Evolutionary conservation across 1,139 yeast species (phyloP), one percentile per base, ranked within the genome.

Genomic region (Hansenula lynferdii): DNA sequence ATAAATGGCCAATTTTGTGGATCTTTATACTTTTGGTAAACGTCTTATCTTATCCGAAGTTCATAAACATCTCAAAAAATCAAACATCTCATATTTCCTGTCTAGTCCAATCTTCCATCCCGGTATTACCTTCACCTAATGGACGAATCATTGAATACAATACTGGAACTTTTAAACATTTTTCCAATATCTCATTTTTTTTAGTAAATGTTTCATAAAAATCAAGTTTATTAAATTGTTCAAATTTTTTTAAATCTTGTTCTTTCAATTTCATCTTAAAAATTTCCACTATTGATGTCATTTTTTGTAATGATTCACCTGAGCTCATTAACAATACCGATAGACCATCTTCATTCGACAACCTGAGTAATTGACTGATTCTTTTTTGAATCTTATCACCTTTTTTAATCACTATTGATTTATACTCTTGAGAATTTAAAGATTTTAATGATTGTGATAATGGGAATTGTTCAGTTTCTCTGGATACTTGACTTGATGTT

Each of bases 221-320:
- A 35, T 49, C 54, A 10, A 52, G 33, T 31, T 42, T 48, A 36
- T 52, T 52, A 20, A 34, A 49, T 38, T 52, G 55, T 31, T 45
- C 45, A 28, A 33, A 44, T 24, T 37, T 51, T 51, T n/a, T 35
- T 20, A 20, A 10, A 2, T 19, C 19, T 11, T 39, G 19, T 15
- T 45, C 45, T 7, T 25, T 34, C 8, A 48, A 20, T 29, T 40
- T 44, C 8, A 25, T n/a, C 34, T 52, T 52, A 7, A 47, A 40
- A 26, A 52, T 51, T 40, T 52, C 55, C 23, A 50, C 30, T 5
- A 51, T 45, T 34, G 48, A 42, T 8, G 50, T 26, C 22, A 48
- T 27, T 34, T 52, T 52, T 29, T 50, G 56, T 5, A 51, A 44
- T 2, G 38, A 37, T 11, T 42, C 47, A 11, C 56, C 56, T 6